Conservation (phyloP, 2,329 filamentous ascomycete genomes). For the Penicillium frequentans region DNA sequence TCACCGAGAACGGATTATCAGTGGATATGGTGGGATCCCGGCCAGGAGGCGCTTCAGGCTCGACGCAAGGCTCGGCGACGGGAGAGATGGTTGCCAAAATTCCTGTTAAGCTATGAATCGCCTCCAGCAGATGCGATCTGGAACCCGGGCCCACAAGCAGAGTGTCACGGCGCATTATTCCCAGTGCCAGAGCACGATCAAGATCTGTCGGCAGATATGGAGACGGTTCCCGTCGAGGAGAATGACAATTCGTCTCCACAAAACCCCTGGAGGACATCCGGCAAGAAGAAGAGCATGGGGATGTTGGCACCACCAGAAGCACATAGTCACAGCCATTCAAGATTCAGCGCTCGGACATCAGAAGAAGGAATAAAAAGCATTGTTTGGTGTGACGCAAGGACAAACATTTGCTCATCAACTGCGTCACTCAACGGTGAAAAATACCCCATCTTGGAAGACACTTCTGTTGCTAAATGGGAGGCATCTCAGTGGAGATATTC, state of each 20-base stretch:
- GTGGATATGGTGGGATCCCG: conserved; percentile 45
- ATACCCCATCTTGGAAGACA: not conserved
- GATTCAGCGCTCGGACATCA: not conserved
- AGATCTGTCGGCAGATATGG: not conserved
- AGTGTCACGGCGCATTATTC: conserved; percentile 5
- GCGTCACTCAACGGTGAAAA: not conserved
- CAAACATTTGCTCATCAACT: not conserved
- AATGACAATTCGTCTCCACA: not conserved
- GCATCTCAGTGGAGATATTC: not conserved
- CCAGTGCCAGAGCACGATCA: not conserved
- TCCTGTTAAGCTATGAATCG: conserved; percentile 27
- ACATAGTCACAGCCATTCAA: not conserved
- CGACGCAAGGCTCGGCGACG: conserved; percentile 16
- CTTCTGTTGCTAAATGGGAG: not conserved
- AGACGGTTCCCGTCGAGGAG: not conserved
- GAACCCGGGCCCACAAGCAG: conserved; percentile 18
- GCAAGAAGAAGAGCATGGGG: not conserved
- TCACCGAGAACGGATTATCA: conserved; percentile 36
- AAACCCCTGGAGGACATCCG: not conserved
- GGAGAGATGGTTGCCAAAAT: conserved; percentile 27
- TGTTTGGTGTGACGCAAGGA: not conserved
- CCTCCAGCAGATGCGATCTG: conserved; percentile 27
- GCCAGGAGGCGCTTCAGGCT: conserved; percentile 23
- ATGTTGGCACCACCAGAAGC: not conserved
- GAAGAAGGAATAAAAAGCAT: not conserved